Evolutionary conservation across 1,284 basidiomycete species (phyloP), one percentile per base, ranked within the genome.

Genomic region (Puccinia horiana): DNA sequence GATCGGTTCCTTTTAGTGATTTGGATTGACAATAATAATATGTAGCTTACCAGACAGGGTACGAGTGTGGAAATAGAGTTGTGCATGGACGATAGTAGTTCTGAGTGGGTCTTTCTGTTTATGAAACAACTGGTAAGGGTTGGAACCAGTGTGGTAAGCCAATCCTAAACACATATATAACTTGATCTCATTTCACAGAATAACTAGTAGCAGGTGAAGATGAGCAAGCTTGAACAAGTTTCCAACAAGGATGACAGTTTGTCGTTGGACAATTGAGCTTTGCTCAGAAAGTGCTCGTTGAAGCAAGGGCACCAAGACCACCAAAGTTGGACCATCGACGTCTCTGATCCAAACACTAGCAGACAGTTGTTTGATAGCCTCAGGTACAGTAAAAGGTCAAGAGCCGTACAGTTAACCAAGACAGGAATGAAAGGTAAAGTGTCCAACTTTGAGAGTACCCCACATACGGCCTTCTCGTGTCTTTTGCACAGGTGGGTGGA

Each of bases 281-380:
- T 96, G 91, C 88, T 98, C 96, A 86, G 96, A 96, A 84, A 99
- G 89, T 9, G 95, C 96, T 86, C 97, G 94, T 78, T 92, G 90
- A 79, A 99, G 90, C 58, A 99, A 91, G 6, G 96, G 96, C 1
- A 97, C 95, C 84, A 99, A 92, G 85, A 99, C 95, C 35, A 96
- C 96, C 58, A 99, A 91, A 20, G 96, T 95, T 20, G 96, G 96
- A 0, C 94, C 93, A 49, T 93, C 98, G 85, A 99, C 95, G 88
- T 99, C 96, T 79, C 95, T 94, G 83, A 99, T 96, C 85, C 98
- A 99, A 20, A 96, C 98, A 54, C 94, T 96, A 82, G 91, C 93
- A 11, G 95, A 96, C 12, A 98, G 90, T 72, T 94, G 92, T 89
- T 99, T 99, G 91, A 99, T 96, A 85, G 95, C 97, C 58, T 92